These are phyloP conservation scores for Talaromyces nanjingensis DNA, from an alignment of 495 filamentous ascomycete species.

Conservation along the genomic window DNA sequence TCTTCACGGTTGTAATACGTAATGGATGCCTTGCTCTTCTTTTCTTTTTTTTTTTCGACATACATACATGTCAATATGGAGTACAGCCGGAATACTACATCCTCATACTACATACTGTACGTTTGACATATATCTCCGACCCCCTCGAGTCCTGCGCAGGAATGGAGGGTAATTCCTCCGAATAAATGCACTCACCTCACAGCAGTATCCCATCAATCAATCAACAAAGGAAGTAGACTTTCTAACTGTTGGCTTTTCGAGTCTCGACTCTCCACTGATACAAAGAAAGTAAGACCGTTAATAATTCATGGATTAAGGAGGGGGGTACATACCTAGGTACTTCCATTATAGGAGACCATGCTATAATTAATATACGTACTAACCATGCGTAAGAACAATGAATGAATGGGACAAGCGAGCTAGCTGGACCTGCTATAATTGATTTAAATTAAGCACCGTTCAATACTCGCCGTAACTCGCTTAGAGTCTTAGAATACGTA, in stretches of 20 bases:
- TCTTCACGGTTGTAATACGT: not conserved
- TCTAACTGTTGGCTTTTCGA: not conserved
- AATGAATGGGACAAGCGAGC: not conserved
- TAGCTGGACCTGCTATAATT: not conserved
- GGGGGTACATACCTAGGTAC: not conserved
- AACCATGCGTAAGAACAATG: not conserved
- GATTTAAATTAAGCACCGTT: not conserved
- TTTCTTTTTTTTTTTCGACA: not conserved
- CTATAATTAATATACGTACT: not conserved
- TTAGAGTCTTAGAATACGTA: not conserved
- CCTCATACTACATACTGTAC: not conserved
- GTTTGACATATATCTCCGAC: not conserved
- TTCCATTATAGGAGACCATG: not conserved
- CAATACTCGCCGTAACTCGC: not conserved
- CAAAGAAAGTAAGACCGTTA: not conserved
- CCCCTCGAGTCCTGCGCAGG: not conserved
- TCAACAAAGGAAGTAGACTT: not conserved
- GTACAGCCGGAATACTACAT: constrained; percentile 1
- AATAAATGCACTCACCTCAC: not conserved
- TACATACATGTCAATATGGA: not conserved
- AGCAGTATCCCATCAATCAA: not conserved
- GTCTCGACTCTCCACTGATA: not conserved
- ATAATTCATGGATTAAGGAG: not conserved
- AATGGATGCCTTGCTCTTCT: not conserved
- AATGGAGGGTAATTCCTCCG: not conserved